A percentile compares a stretch with the other conserved stretches of the same genome.
Conservation (phyloP, 148 eudicot species). For the Silene uniflora region DNA sequence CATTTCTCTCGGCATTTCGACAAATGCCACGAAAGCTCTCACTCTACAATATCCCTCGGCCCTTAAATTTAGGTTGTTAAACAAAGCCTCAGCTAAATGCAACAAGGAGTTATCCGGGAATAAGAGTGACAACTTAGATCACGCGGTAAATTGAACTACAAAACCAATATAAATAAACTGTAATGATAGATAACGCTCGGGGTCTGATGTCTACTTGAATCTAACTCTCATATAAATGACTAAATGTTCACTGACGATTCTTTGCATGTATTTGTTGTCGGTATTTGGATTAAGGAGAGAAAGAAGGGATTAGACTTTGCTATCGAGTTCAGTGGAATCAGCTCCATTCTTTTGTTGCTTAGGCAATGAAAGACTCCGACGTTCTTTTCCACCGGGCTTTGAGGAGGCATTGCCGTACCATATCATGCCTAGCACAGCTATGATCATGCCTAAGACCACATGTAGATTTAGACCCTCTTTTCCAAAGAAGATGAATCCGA, state of each 20-base stretch:
- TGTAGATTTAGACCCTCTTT: constrained; percentile 77
- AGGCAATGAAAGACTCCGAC: constrained; percentile 42
- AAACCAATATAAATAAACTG: neutral
- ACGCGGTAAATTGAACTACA: constrained; percentile 8
- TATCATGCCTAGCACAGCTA: constrained; percentile 78
- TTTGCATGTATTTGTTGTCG: constrained; percentile 27
- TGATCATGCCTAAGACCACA: constrained; percentile 75
- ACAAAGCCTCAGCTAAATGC: too few species aligned
- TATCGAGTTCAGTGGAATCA: constrained; percentile 49
- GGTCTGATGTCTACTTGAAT: constrained; percentile 24
- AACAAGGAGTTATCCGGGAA: too few species aligned
- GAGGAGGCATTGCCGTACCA: constrained; percentile 88
- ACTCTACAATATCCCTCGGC: too few species aligned
- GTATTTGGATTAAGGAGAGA: constrained; percentile 13
- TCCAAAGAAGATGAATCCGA: constrained; percentile 74
- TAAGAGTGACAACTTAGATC: neutral
- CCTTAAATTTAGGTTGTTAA: too few species aligned
- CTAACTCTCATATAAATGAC: constrained; percentile 21
- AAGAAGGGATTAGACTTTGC: constrained; percentile 13
- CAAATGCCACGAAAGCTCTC: too few species aligned
- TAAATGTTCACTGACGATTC: constrained; percentile 16
- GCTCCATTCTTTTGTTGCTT: constrained; percentile 44
- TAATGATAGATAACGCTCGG: neutral
- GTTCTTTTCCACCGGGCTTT: constrained; percentile 85
- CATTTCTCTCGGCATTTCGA: too few species aligned